phyloP scores from a whole-genome alignment of 108 stramenopile species.

The Fragilaria radians region DNA sequence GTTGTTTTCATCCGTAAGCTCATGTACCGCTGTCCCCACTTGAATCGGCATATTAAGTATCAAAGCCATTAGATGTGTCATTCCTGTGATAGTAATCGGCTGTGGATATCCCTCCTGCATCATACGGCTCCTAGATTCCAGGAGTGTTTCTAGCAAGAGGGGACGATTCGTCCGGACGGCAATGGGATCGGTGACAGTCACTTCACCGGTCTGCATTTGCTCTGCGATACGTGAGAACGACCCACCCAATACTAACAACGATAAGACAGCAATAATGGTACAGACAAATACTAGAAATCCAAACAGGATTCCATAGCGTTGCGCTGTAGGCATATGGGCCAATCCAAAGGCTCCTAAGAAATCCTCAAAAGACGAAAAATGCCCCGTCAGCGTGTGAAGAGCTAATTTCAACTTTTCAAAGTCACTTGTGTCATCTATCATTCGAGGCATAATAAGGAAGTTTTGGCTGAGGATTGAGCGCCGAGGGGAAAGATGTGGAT shows the following conservation, averaged over 20 bases:
- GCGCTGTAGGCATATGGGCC: constrained; percentile 57
- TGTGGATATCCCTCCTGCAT: constrained; percentile 42
- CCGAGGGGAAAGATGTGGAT: too few relatives aligned
- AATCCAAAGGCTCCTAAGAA: constrained; percentile 67
- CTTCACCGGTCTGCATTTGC: constrained; percentile 46
- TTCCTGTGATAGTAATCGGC: not conserved
- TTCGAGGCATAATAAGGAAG: constrained; percentile 26
- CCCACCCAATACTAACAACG: constrained; percentile 62
- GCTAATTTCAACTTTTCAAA: constrained; percentile 25
- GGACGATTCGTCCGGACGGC: constrained; percentile 50
- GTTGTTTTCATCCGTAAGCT: constrained; percentile 17
- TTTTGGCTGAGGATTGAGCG: too few relatives aligned
- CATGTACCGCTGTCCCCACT: constrained; percentile 6
- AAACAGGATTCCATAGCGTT: constrained; percentile 76
- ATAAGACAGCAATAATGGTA: constrained; percentile 60
- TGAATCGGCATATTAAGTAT: not conserved
- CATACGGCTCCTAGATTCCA: constrained; percentile 63
- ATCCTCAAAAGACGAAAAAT: constrained; percentile 44
- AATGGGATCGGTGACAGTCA: constrained; percentile 37
- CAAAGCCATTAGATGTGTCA: not conserved
- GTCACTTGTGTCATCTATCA: constrained; percentile 8
- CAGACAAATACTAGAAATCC: constrained; percentile 56
- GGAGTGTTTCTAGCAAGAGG: constrained; percentile 58
- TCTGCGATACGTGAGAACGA: constrained; percentile 66
- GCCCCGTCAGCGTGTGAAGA: constrained; percentile 18